Evolutionary conservation across 2,329 filamentous ascomycete species (phyloP), one percentile per base, ranked within the genome.

Genomic region (Pseudogymnoascus sp.): DNA sequence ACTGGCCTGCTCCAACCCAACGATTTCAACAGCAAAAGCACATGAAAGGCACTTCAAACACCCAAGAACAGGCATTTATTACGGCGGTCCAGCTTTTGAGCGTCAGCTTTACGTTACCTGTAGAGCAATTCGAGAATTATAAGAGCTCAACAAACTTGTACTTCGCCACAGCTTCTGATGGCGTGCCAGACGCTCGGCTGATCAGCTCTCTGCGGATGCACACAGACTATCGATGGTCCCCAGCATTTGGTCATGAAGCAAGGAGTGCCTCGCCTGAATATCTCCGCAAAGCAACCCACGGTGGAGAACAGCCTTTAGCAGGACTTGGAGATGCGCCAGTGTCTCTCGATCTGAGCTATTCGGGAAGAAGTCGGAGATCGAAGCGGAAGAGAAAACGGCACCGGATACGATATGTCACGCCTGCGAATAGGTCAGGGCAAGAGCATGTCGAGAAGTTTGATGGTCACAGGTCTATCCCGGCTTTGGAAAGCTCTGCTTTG

Each of bases 161-260:
- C 64, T 63, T 59, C 21, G 43, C 65, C 28, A 62, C 60, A 31
- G 60, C 40, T 11, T 37, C 40, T 14, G 23, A 56, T 11, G 59
- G 34, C 12, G 11, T 67, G 8, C 68, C 67, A 6, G 67, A 71
- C 63, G 62, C 70, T 18, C 43, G 68, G 23, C 68, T 73, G 65
- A 72, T 73, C 21, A 73, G 71, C 61, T 72, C 71, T 6, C 64
- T 73, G 40, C 66, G 70, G 59, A 69, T 73, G 70, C 71, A 72
- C 64, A 70, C 69, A 2, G 66, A 72, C 34, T 73, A 70, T 62
- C 67, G 68, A 49, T 73, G 71, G 64, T 69, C 71, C 2, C 71
- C 72, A n/a, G 66, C 66, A 31, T 73, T 72, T 61, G 71, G 72
- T 3, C 68, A 73, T 43, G 67, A 73, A 65, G 66, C 71, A 25